These are phyloP conservation scores for Paecilomyces niveus DNA, from an alignment of 2,329 filamentous ascomycete genomes.

Conservation along the genomic window DNA sequence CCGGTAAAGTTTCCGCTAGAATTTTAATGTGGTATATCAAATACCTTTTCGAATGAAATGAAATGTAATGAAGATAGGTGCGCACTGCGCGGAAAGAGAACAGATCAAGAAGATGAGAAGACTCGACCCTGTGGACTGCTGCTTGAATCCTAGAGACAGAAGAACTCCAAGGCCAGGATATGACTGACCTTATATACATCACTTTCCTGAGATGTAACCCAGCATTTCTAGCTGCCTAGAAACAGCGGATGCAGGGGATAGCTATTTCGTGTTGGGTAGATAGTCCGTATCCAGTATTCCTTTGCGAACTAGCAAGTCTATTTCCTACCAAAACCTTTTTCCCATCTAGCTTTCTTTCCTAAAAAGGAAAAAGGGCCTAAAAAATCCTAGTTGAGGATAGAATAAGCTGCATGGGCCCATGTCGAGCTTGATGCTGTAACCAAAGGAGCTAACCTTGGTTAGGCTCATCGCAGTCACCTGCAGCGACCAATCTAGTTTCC, in stretches of 20 bases:
- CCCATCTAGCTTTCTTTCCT: not conserved
- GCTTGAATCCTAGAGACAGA: not conserved
- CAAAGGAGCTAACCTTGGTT: not conserved
- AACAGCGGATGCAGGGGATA: not conserved
- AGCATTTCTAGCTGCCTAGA: not conserved
- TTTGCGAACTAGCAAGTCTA: not conserved
- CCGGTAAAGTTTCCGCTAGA: not conserved
- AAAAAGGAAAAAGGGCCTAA: not conserved
- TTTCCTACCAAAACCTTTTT: not conserved
- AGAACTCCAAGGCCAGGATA: not conserved
- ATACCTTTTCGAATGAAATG: not conserved
- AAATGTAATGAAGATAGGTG: not conserved
- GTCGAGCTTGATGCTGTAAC: not conserved
- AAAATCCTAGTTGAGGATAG: not conserved
- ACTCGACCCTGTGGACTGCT: not conserved
- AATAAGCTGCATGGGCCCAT: not conserved
- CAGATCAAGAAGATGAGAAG: not conserved
- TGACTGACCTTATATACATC: not conserved
- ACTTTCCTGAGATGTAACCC: not conserved
- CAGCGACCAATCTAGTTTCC: not conserved
- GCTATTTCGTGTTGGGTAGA: not conserved
- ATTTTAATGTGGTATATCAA: not conserved
- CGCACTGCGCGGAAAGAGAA: not conserved
- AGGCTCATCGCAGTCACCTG: not conserved
- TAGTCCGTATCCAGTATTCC: not conserved